phyloP scores from a whole-genome alignment of 169 alveolate genomes.

The Toxoplasma gondii region DNA sequence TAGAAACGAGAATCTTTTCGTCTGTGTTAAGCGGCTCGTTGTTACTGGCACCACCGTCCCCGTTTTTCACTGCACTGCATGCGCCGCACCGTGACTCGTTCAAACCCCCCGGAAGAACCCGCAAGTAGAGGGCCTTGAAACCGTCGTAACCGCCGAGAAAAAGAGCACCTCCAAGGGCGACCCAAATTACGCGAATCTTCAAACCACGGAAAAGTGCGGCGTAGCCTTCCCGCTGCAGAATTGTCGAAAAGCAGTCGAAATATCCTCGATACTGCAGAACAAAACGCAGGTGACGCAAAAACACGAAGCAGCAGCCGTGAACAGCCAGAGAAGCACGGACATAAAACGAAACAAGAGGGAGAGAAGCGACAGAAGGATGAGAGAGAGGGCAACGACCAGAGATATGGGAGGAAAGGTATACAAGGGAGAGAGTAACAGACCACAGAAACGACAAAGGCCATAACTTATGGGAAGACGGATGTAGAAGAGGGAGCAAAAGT shows the following conservation, averaged over 20 bases:
- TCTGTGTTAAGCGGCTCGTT: background rate
- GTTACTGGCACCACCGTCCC: too few relatives aligned
- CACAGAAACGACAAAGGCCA: too few relatives aligned
- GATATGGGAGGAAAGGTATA: too few relatives aligned
- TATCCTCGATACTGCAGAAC: slow-evolving; percentile 63
- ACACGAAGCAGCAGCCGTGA: background rate
- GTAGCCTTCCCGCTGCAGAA: slow-evolving; percentile 55
- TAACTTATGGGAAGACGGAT: too few relatives aligned
- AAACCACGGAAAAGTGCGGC: slow-evolving; percentile 57
- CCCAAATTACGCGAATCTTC: slow-evolving; percentile 55
- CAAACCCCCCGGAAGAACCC: background rate
- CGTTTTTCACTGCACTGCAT: too few relatives aligned
- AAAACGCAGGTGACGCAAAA: background rate
- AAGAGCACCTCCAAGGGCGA: slow-evolving; percentile 62
- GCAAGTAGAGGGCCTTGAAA: slow-evolving; percentile 39
- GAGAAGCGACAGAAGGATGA: too few relatives aligned
- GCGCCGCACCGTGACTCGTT: background rate
- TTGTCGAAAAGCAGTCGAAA: slow-evolving; percentile 54
- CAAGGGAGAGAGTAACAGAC: too few relatives aligned
- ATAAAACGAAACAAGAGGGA: too few relatives aligned
- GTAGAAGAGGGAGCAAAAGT: background rate
- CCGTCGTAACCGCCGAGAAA: slow-evolving; percentile 68
- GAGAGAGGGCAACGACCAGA: too few relatives aligned
- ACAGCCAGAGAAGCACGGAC: too few relatives aligned
- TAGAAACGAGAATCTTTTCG: background rate